Percentiles rank a stretch among this genome's conserved stretches.
These are phyloP conservation scores for Aspergillus felis DNA, from an alignment of 2,329 filamentous ascomycete genomes.

Conservation along the genomic window DNA sequence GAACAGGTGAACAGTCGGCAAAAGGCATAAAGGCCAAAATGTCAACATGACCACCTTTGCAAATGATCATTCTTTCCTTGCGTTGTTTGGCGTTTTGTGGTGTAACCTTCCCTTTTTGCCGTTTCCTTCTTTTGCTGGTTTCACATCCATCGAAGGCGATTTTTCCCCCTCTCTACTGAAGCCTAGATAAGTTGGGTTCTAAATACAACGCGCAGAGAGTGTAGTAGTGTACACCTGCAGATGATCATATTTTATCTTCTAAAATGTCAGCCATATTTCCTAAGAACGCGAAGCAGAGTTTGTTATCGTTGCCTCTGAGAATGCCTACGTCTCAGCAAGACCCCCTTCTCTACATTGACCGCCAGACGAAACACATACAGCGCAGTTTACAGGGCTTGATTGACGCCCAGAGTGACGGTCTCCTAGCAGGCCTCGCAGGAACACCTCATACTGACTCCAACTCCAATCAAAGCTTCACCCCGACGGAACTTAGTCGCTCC, in stretches of 20 bases:
- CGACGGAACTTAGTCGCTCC: conserved; percentile 23
- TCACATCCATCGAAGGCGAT: not conserved
- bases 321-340: conserved; percentile 32
- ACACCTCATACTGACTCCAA: conserved; percentile 37
- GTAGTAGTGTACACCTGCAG: not conserved
- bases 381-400: conserved; percentile 56
- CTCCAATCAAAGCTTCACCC: conserved; percentile 46
- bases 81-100: not conserved
- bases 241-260: conserved; percentile 1
- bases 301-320: conserved; percentile 28
- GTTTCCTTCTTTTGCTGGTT: not conserved
- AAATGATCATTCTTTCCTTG: not conserved
- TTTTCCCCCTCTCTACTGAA: not conserved
- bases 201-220: not conserved
- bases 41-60: not conserved
- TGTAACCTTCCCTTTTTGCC: not conserved
- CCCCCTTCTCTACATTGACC: conserved; percentile 48
- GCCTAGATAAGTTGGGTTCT: not conserved
- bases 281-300: conserved; percentile 17
- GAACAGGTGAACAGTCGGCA: not conserved
- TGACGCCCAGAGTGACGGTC: conserved; percentile 58
- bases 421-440: conserved; percentile 47
- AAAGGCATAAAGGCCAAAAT: not conserved
- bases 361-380: conserved; percentile 53
- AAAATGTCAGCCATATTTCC: conserved; percentile 31